Base-by-base conservation (phyloP, 2,329 filamentous ascomycete species). In the Ceratocystis albifundus region DNA sequence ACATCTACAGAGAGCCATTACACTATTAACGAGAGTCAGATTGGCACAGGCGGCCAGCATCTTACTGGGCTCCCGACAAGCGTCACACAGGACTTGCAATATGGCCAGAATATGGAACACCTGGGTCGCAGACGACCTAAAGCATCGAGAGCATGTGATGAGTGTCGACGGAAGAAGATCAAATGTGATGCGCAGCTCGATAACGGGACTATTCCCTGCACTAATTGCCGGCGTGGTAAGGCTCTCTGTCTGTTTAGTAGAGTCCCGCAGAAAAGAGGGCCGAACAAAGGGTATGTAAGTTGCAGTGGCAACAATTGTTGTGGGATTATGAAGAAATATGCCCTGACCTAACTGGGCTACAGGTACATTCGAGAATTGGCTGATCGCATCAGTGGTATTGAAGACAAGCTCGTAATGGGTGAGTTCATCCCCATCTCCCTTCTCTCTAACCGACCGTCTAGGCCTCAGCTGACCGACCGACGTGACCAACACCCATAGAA, bases 341-440 rank as follows among this genome's bases (percentile, higher is more conserved):
- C 44, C 36, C 69, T 71, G 61, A 70, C 69, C 66, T 66, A 67
- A 36, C n/a, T n/a, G 17, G 4, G 12, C 4, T 4, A n/a, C 71
- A 89, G 87, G 17, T 96, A 96, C 71, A 96, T 96, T 74, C 96
- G 95, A 74, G 90, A 96, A 74, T 82, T 96, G 25, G 90, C 90
- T 28, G 90, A 96, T 73, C 82, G 91, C 30, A 85, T 96, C 68
- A 86, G 92, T 71, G 87, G 84, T 55, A 86, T 96, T 59, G 91
- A 96, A 73, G 88, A 87, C 70, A 88, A 90, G 72, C 84, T 94
- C 67, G 82, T 81, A n/a, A 65, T 62, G 46, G 66, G 68, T 69
- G 50, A 22, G 65, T 61, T 41, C 3, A 6, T 3, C n/a, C 8
- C 44, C 32, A 36, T 41, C 4, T 41, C 10, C 36, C 10, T 41